Evolutionary conservation across 768 basidiomycete genomes (phyloP).

Genomic region (Phylloporus scabripes): DNA sequence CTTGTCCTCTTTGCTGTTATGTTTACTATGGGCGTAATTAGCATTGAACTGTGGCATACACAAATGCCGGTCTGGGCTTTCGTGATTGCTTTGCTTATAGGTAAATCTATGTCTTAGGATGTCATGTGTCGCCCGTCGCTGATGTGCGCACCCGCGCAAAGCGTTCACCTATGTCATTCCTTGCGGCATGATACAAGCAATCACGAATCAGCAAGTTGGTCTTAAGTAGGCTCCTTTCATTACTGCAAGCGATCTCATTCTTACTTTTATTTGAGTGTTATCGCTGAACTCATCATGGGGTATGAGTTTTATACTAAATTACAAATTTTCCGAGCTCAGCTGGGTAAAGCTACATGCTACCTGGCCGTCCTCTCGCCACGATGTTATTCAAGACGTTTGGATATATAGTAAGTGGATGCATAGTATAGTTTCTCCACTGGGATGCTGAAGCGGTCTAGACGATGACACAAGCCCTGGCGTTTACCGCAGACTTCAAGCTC

Average conservation of each 20-base stretch:
- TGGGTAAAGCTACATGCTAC: conserved; percentile 49
- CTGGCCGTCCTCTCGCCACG: conserved; percentile 73
- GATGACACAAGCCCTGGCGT: conserved; percentile 49
- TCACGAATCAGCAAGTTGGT: conserved; percentile 76
- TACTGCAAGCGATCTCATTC: background rate
- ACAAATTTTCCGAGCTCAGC: background rate
- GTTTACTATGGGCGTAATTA: conserved; percentile 63
- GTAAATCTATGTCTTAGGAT: conserved; percentile 28
- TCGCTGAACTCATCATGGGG: conserved; percentile 78
- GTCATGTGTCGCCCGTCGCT: background rate
- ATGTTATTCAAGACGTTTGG: conserved; percentile 88
- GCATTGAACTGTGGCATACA: conserved; percentile 71
- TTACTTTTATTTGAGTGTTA: conserved; percentile 39
- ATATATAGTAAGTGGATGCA: conserved; percentile 43
- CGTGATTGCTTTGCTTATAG: conserved; percentile 55
- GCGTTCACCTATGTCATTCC: conserved; percentile 46
- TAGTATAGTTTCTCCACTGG: background rate
- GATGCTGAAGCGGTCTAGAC: conserved; percentile 12
- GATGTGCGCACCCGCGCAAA: conserved; percentile 8
- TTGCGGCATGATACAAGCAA: conserved; percentile 58
- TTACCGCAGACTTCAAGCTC: conserved; percentile 74
- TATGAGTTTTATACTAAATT: conserved; percentile 1
- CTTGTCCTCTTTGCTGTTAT: conserved; percentile 59
- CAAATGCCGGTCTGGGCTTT: conserved; percentile 66
- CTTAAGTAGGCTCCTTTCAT: conserved; percentile 36